phyloP scores from a whole-genome alignment of 192 early-diverging fungal species.

The Nowakowskiella sp. region DNA sequence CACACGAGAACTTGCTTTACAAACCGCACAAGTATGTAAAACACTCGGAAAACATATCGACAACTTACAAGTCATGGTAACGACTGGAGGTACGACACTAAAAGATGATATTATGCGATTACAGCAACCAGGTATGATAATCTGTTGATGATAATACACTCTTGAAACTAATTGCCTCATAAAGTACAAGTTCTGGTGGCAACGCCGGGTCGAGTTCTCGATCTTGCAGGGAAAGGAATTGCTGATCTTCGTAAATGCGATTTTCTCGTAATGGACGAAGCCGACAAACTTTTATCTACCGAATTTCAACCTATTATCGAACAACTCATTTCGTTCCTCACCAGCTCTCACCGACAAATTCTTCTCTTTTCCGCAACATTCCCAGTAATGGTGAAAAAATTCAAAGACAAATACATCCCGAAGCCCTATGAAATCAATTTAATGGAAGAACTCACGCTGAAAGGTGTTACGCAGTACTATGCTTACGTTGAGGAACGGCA shows the following conservation, averaged over 20 bases:
- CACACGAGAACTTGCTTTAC: slow-evolving; percentile 94
- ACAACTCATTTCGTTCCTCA: slow-evolving; percentile 86
- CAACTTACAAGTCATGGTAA: slow-evolving; percentile 95
- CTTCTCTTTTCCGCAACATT: slow-evolving; percentile 96
- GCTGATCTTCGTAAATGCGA: slow-evolving; percentile 82
- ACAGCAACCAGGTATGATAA: slow-evolving; percentile 54
- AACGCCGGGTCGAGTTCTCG: slow-evolving; percentile 93
- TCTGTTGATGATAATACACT: slow-evolving; percentile 10
- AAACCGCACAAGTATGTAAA: slow-evolving; percentile 99
- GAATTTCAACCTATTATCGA: slow-evolving; percentile 99
- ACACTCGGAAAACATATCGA: slow-evolving; percentile 90
- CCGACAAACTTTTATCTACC: slow-evolving; percentile 95
- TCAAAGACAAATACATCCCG: slow-evolving; percentile 93
- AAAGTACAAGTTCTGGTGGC: slow-evolving; percentile 96
- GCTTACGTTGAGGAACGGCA: slow-evolving; percentile 98
- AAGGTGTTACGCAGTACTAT: slow-evolving; percentile 98
- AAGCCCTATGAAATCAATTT: slow-evolving; percentile 99
- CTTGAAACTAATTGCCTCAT: not conserved
- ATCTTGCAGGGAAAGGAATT: slow-evolving; percentile 90
- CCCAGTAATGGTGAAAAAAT: slow-evolving; percentile 93
- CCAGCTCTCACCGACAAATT: slow-evolving; percentile 84
- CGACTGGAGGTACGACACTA: slow-evolving; percentile 94
- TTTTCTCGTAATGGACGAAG: slow-evolving; percentile 98
- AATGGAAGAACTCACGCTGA: slow-evolving; percentile 97
- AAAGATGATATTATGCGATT: slow-evolving; percentile 98